Evolutionary conservation across 78 protist genomes (phyloP).

Genomic region (Cavenderia fasciculata): DNA sequence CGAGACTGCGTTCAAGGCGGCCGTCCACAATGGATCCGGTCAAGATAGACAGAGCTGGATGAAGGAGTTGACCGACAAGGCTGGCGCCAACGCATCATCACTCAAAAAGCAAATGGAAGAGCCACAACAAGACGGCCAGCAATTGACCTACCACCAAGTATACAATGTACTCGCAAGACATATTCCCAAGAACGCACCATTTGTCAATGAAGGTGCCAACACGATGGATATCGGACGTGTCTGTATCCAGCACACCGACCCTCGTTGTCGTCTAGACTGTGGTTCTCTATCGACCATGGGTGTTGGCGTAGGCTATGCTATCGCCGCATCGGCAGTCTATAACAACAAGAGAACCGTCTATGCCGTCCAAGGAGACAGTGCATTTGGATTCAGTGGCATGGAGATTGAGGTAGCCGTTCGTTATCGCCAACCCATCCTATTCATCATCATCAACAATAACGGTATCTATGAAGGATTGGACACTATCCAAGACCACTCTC

Average conservation of each 20-base stretch:
- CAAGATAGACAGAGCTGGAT: constrained; percentile 62
- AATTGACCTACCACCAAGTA: constrained; percentile 68
- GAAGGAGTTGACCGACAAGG: constrained; percentile 7
- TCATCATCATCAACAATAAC: constrained; percentile 76
- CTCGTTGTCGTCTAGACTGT: constrained; percentile 75
- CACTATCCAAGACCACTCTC: background rate
- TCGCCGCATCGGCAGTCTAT: constrained; percentile 58
- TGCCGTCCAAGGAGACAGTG: constrained; percentile 81
- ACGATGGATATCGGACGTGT: constrained; percentile 83
- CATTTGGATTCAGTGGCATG: constrained; percentile 84
- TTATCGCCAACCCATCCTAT: constrained; percentile 64
- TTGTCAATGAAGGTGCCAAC: constrained; percentile 83
- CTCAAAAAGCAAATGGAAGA: background rate
- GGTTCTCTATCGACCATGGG: constrained; percentile 86
- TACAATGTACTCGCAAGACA: constrained; percentile 11
- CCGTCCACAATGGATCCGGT: no score
- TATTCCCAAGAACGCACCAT: constrained; percentile 19
- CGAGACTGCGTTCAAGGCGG: background rate
- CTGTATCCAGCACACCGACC: constrained; percentile 29
- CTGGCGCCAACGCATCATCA: constrained; percentile 2
- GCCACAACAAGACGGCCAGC: constrained; percentile 27
- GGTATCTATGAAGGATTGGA: constrained; percentile 79
- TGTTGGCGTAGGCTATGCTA: constrained; percentile 82
- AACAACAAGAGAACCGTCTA: background rate
- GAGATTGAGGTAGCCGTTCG: constrained; percentile 77